Percentiles rank a stretch among this genome's conserved stretches.
Conservation (phyloP, 257 asterid species). For the Penstemon barbatus region DNA sequence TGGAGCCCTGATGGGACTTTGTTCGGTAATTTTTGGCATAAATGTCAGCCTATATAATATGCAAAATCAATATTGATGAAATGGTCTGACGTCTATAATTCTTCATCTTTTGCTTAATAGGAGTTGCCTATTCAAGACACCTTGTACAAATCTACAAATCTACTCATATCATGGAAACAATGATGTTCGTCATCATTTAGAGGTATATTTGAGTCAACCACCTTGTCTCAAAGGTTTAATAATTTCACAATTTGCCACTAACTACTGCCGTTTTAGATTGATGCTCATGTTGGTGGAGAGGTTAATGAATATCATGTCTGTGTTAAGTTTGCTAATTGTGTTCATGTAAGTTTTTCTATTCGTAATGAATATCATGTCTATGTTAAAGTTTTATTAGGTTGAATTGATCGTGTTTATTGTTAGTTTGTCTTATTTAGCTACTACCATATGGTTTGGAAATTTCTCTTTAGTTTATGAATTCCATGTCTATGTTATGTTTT, state of each 20-base stretch:
- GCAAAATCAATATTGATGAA: constrained; percentile 9
- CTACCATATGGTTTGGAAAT: too few species aligned
- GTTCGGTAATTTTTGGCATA: constrained; percentile 56
- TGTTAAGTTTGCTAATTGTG: too few species aligned
- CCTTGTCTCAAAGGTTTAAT: background rate
- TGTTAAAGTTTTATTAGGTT: too few species aligned
- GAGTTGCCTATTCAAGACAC: constrained; percentile 93
- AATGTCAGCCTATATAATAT: background rate
- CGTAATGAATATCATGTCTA: too few species aligned
- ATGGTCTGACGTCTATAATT: constrained; percentile 24
- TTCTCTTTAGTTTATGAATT: too few species aligned
- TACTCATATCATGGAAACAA: constrained; percentile 75
- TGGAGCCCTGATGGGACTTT: constrained; percentile 95
- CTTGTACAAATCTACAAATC: constrained; percentile 78
- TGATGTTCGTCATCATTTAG: constrained; percentile 82
- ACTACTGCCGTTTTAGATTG: constrained; percentile 56
- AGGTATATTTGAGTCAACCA: constrained; percentile 46
- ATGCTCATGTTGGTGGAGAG: constrained; percentile 95
- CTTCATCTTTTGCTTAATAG: constrained; percentile 39
- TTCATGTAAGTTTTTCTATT: too few species aligned
- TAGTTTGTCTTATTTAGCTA: too few species aligned
- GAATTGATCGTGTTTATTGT: too few species aligned
- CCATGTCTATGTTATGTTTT: too few species aligned
- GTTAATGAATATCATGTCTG: too few species aligned
- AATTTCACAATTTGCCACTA: constrained; percentile 19